Conservation (phyloP, 106 monocot genomes). For the Narthecium ossifragum region DNA sequence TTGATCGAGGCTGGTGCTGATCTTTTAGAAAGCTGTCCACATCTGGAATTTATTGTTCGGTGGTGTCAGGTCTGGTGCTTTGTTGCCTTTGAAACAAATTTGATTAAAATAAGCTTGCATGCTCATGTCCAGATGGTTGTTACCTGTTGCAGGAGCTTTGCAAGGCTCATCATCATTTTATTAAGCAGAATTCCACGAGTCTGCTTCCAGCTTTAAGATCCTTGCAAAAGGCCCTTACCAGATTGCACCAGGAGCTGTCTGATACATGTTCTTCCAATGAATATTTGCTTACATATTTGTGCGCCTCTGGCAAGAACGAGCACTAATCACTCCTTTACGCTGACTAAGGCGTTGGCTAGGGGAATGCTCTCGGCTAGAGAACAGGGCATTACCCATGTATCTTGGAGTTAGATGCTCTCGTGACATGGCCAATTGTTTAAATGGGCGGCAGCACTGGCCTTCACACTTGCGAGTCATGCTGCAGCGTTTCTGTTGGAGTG, state of each 20-base stretch:
- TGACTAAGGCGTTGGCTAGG: neutral
- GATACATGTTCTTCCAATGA: slow-evolving; percentile 87
- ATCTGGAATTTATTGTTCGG: slow-evolving; percentile 83
- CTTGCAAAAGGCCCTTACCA: slow-evolving; percentile 83
- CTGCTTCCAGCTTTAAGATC: slow-evolving; percentile 79
- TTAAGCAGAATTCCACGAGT: slow-evolving; percentile 79
- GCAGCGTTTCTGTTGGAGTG: neutral
- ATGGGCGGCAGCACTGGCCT: no score
- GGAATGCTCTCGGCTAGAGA: neutral
- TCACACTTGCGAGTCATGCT: neutral
- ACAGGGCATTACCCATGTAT: neutral
- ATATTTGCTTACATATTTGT: slow-evolving; percentile 76
- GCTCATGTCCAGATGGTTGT: neutral
- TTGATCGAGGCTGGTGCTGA: slow-evolving; percentile 81
- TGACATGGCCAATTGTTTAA: no score
- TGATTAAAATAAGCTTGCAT: neutral
- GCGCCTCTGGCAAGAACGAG: slow-evolving; percentile 31
- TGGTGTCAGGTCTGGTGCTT: slow-evolving; percentile 75
- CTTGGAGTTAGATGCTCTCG: no score
- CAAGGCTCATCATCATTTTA: slow-evolving; percentile 70
- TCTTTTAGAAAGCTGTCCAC: slow-evolving; percentile 84
- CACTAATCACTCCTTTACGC: neutral
- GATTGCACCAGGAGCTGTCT: slow-evolving; percentile 77
- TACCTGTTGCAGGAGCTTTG: slow-evolving; percentile 68
- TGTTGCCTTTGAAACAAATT: neutral